Percentiles rank a stretch among this genome's conserved stretches.
Evolutionary conservation across 1,284 basidiomycete genomes (phyloP).

Genomic region (Fomitopsis palustris): DNA sequence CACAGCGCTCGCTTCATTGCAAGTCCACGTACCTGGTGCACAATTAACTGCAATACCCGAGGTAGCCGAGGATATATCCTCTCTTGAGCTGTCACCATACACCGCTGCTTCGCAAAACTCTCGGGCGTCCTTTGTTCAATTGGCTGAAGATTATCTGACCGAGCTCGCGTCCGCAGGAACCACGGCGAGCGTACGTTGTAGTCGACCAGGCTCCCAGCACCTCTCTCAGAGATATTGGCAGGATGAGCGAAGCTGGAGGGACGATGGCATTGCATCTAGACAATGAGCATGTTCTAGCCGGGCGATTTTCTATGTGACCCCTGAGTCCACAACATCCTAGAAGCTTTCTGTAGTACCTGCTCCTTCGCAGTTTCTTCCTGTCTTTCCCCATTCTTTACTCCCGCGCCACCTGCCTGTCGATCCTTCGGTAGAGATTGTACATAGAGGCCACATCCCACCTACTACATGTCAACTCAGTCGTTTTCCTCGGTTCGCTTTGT

Average conservation of each 20-base stretch:
- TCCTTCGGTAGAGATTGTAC: no score
- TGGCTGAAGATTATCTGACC: slow-evolving; percentile 1
- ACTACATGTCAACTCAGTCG: no score
- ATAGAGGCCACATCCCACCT: no score
- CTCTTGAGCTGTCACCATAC: slow-evolving; percentile 40
- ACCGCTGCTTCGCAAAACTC: neutral
- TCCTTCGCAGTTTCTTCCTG: no score
- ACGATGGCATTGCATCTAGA: slow-evolving; percentile 12
- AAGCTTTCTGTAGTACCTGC: neutral
- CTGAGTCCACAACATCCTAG: neutral
- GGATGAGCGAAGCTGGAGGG: slow-evolving; percentile 18
- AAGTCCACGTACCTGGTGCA: slow-evolving; percentile 20
- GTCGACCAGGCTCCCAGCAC: neutral
- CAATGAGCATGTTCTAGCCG: slow-evolving; percentile 2
- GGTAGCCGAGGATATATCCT: slow-evolving; percentile 27
- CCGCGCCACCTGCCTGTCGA: no score
- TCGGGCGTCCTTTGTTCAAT: slow-evolving; percentile 5
- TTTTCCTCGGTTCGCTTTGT: no score
- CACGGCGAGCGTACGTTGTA: neutral
- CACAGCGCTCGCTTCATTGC: slow-evolving; percentile 7
- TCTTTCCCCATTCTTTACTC: no score
- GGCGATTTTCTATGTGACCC: no score
- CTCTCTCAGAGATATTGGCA: slow-evolving; percentile 8
- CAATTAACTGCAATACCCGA: slow-evolving; percentile 27
- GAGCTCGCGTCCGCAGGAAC: neutral